Conservation (phyloP, 306 rosid species). For the Gynostemma pentaphyllum region DNA sequence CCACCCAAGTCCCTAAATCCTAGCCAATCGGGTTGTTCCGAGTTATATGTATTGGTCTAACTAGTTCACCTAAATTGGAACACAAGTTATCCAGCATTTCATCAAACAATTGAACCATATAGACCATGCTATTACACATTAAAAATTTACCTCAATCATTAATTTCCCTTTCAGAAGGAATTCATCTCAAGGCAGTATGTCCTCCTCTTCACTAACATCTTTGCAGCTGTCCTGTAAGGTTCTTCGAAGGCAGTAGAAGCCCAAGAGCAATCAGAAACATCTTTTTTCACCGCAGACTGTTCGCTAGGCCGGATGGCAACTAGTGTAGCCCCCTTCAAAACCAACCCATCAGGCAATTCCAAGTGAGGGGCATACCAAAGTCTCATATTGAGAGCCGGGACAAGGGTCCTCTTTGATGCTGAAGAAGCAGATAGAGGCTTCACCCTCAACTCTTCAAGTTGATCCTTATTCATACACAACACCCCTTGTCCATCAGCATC, state of each 20-base stretch:
- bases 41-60: neutral
- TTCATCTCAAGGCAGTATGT: slow-evolving; percentile 99
- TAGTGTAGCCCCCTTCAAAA: slow-evolving; percentile 84
- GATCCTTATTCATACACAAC: slow-evolving; percentile 75
- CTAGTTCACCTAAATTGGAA: neutral
- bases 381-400: slow-evolving; percentile 93
- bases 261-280: slow-evolving; percentile 78
- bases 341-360: slow-evolving; percentile 72
- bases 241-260: slow-evolving; percentile 86
- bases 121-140: neutral
- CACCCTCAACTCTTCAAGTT: slow-evolving; percentile 90
- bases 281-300: slow-evolving; percentile 47
- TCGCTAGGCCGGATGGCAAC: slow-evolving; percentile 89
- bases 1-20: too few relatives aligned
- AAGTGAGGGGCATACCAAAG: slow-evolving; percentile 92
- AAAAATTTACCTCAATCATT: slow-evolving; percentile 25
- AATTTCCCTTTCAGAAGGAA: slow-evolving; percentile 51
- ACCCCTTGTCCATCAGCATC: slow-evolving; percentile 99
- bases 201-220: slow-evolving; percentile 86
- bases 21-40: neutral
- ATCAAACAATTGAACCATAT: neutral
- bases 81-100: neutral
- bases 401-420: slow-evolving; percentile 88
- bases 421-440: slow-evolving; percentile 97
- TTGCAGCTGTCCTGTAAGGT: slow-evolving; percentile 79